Evolutionary conservation across 139 green algal genomes (phyloP), one percentile per base, ranked within the genome.

Genomic region (Pleodorina starrii): DNA sequence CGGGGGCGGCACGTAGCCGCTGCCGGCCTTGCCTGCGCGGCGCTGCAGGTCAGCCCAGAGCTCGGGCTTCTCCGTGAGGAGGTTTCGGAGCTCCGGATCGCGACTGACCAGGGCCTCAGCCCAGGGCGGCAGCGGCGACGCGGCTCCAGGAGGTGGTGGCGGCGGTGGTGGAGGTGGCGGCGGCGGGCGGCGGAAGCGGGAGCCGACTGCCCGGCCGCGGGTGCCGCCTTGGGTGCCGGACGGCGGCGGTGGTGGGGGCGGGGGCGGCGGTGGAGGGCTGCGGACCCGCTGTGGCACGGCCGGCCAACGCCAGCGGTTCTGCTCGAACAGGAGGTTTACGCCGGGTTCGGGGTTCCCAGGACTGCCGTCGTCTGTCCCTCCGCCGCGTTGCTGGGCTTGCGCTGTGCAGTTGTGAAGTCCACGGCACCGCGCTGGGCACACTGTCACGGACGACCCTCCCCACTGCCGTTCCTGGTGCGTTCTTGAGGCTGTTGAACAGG

Each of bases 261-360:
- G 50, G 1, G 50, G 60, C 19, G 76, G 44, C 42, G 27, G 81
- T 19, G 42, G 44, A 16, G 44, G 6, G 4, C 6, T 29, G 63
- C 27, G 5, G 6, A 9, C 29, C 7, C 25, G 6, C 36, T 19
- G 12, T 35, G 14, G 12, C 1, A 48, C 9, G 10, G 66, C 63
- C 29, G 82, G 82, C 82, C 82, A 88, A 19, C 82, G 82, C 82
- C 82, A 88, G 19, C 82, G 82, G 68, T 19, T 88, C 11, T 79
- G 66, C 46, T 88, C 82, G 17, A 88, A 88, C 1, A 88, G 46
- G 6, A 79, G 44, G 82, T 87, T 60, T 5, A 48, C n/a, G 38
- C 72, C 72, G 16, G 38, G 25, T 16, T 80, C 68, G 10, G 63
- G 19, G 32, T 6, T 35, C 11, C 32, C 63, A 38, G 63, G 1